phyloP scores from a whole-genome alignment of 1,284 basidiomycete genomes.

The Moesziomyces globuligerus region DNA sequence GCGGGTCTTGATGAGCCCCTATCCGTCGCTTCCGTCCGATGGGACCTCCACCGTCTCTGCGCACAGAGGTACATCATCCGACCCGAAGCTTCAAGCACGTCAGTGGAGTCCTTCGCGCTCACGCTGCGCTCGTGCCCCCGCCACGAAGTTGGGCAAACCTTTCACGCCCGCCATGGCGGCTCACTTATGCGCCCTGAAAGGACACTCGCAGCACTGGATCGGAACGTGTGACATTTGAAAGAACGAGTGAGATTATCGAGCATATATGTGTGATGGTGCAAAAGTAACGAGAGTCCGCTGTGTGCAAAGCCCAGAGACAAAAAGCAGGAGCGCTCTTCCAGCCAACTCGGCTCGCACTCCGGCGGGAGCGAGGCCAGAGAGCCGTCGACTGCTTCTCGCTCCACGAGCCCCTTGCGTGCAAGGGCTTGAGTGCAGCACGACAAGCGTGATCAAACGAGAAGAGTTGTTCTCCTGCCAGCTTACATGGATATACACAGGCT shows the following conservation, averaged over 20 bases:
- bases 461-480: neutral
- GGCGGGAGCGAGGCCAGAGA: neutral
- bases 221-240: no score
- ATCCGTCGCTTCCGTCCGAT: neutral
- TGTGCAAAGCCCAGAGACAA: neutral
- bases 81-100: neutral
- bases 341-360: neutral
- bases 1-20: neutral
- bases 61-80: neutral
- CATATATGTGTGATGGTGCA: neutral
- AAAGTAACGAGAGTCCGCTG: neutral
- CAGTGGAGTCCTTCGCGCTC: no score
- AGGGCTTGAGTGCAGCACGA: neutral
- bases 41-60: neutral
- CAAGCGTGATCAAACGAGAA: neutral
- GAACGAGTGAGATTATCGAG: neutral
- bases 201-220: neutral
- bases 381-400: constrained; percentile 9
- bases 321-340: constrained; percentile 14
- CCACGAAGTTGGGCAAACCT: neutral
- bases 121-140: no score
- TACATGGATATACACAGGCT: neutral
- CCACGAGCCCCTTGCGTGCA: no score
- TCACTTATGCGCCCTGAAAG: no score
- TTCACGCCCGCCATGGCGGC: no score